These are phyloP conservation scores for Collybiopsis luxurians DNA, from an alignment of 768 basidiomycete genomes.

Conservation along the genomic window DNA sequence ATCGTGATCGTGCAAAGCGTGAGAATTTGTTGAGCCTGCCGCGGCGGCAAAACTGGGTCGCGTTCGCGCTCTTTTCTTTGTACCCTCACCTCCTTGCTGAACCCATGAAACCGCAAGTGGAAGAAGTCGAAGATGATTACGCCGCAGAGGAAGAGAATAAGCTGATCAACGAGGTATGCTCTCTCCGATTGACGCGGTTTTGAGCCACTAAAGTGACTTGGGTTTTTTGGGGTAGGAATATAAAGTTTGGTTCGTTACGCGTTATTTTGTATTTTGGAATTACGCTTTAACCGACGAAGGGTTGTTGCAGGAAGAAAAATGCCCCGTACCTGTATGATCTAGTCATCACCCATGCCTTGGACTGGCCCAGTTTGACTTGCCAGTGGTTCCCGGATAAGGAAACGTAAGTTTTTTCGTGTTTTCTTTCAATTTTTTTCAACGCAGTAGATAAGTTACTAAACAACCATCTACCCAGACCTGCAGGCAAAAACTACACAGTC, in stretches of 20 bases:
- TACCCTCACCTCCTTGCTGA: background rate
- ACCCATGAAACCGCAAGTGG: slow-evolving; percentile 49
- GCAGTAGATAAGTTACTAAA: background rate
- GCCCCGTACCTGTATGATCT: slow-evolving; percentile 97
- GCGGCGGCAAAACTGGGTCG: slow-evolving; percentile 28
- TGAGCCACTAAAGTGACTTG: slow-evolving; percentile 8
- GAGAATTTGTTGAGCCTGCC: slow-evolving; percentile 36
- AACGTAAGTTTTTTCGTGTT: slow-evolving; percentile 52
- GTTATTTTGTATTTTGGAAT: background rate
- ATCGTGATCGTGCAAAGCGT: slow-evolving; percentile 29
- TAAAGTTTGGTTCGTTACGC: slow-evolving; percentile 65
- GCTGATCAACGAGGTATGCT: slow-evolving; percentile 78
- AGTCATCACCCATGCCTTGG: slow-evolving; percentile 94
- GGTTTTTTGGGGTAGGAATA: no score
- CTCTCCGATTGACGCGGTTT: slow-evolving; percentile 14
- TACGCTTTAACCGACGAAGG: background rate
- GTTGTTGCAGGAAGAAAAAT: slow-evolving; percentile 87
- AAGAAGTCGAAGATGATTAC: slow-evolving; percentile 78
- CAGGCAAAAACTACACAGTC: slow-evolving; percentile 90
- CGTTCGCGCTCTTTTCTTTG: background rate
- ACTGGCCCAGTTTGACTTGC: slow-evolving; percentile 97
- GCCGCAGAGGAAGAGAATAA: slow-evolving; percentile 87
- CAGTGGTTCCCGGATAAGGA: slow-evolving; percentile 99
- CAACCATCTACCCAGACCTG: slow-evolving; percentile 51
- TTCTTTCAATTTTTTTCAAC: background rate